Conservation (phyloP, 768 basidiomycete genomes). For the Pilatotrama ljubarskyi region DNA sequence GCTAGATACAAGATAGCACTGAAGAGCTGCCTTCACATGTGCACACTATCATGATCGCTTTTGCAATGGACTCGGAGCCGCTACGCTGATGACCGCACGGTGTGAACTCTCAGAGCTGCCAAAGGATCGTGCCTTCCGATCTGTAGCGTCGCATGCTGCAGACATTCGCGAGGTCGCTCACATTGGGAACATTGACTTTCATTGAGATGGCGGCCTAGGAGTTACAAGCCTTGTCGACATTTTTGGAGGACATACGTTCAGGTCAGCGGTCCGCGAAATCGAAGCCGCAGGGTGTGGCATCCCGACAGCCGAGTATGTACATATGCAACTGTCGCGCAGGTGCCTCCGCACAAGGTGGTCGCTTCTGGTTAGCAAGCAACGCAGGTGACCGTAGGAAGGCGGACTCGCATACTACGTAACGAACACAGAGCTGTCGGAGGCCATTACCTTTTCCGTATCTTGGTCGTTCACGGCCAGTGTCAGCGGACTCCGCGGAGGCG, state of each 20-base stretch:
- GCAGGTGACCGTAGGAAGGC: background rate
- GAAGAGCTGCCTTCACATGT: background rate
- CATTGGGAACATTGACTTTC: background rate
- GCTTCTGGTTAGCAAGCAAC: background rate
- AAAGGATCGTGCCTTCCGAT: background rate
- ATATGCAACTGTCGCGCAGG: background rate
- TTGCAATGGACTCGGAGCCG: background rate
- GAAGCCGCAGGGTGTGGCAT: background rate
- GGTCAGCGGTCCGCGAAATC: background rate
- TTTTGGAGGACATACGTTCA: background rate
- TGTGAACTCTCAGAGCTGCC: background rate
- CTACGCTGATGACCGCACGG: too few relatives aligned
- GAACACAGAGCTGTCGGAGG: conserved; percentile 3
- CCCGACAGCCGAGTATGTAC: background rate
- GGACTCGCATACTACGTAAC: conserved; percentile 4
- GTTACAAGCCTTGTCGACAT: background rate
- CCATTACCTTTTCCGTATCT: conserved; percentile 11
- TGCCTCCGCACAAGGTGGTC: background rate
- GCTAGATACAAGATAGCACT: conserved; percentile 8
- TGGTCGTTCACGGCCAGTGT: conserved; percentile 11
- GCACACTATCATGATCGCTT: background rate
- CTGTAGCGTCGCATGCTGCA: background rate
- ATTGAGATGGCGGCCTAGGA: background rate
- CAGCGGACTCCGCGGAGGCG: conserved; percentile 25
- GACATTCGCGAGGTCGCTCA: background rate